Base-by-base conservation (phyloP, 1,139 yeast genomes). In the Hemisphaericaspora xylanilytica region DNA sequence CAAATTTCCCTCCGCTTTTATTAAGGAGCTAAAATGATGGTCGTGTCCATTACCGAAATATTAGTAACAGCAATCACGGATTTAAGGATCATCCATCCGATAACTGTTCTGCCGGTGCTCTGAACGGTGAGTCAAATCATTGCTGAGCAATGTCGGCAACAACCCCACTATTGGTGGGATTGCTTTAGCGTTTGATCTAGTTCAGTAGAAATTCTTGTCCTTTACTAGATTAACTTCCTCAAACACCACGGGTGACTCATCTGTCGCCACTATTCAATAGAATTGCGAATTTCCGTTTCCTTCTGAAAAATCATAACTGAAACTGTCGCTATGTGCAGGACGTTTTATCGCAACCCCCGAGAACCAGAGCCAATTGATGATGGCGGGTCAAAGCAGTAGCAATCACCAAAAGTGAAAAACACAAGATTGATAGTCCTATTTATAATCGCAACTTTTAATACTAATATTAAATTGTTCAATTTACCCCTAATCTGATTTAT, bases 1-100 rank as follows among this genome's bases (percentile, higher is more conserved):
- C 17, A 30, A 25, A 28, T n/a, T 31, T 28, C 20, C 28, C 28
- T 29, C 24, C 25, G 31, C 20, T 33, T 24, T 16, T 20, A 28
- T 17, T n/a, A 20, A 14, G 7, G n/a, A 14, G 18, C 7, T 7
- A 12, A 15, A 27, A 14, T 35, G 11, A 13, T 35, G 8, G 37
- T 13, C 25, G n/a, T 22, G 26, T 9, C 5, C 5, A 6, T 22
- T 22, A 10, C 26, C n/a, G 11, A 22, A 22, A 22, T 10, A 9
- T 12, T 4, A 22, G 11, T 22, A 6, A 9, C 11, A 20, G 21
- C 8, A 20, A 20, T 20, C 21, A 20, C 26, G 26, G 26, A 22
- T 22, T 22, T 22, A 22, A 22, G 11, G 21, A 6, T 20, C 8
- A 6, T 8, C 21, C 5, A 8, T 6, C 8, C 21, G 21, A 8